phyloP scores from a whole-genome alignment of 1,284 basidiomycete genomes.

The Tilletia horrida region DNA sequence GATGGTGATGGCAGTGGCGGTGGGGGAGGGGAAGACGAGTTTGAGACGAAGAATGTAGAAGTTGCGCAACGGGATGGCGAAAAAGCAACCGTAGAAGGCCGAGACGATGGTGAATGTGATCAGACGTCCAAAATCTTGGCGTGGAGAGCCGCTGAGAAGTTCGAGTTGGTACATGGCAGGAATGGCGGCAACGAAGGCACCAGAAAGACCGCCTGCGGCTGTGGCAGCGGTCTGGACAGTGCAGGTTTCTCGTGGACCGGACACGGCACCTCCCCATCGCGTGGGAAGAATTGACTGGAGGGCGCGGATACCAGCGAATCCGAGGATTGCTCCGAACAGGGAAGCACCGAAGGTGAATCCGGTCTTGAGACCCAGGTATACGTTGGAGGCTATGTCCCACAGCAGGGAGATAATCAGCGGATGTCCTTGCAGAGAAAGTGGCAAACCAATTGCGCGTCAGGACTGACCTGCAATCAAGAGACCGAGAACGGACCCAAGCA shows the following conservation, averaged over 20 bases:
- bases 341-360: conserved; percentile 65
- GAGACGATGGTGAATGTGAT: conserved; percentile 64
- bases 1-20: conserved; percentile 69
- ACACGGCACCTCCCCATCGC: conserved; percentile 63
- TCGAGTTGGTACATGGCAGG: conserved; percentile 66
- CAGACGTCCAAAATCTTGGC: conserved; percentile 41
- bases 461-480: conserved; percentile 58
- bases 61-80: conserved; percentile 66
- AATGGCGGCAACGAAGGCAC: conserved; percentile 66
- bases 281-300: conserved; percentile 61
- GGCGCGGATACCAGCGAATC: conserved; percentile 66
- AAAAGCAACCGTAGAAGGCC: conserved; percentile 68
- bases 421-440: not conserved
- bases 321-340: conserved; percentile 67
- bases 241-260: conserved; percentile 69
- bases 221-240: conserved; percentile 48
- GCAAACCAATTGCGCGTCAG: not conserved
- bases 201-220: conserved; percentile 56
- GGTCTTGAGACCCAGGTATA: conserved; percentile 69
- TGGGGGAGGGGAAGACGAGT: conserved; percentile 67
- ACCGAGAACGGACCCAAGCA: conserved; percentile 66
- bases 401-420: too few species aligned
- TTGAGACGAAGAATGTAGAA: conserved; percentile 69
- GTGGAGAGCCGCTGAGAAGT: conserved; percentile 32
- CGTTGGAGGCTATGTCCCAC: conserved; percentile 65